A percentile compares a stretch with the other conserved stretches of the same genome.
These are phyloP conservation scores for Closterium sp. DNA, from an alignment of 139 green algal genomes.

Conservation along the genomic window DNA sequence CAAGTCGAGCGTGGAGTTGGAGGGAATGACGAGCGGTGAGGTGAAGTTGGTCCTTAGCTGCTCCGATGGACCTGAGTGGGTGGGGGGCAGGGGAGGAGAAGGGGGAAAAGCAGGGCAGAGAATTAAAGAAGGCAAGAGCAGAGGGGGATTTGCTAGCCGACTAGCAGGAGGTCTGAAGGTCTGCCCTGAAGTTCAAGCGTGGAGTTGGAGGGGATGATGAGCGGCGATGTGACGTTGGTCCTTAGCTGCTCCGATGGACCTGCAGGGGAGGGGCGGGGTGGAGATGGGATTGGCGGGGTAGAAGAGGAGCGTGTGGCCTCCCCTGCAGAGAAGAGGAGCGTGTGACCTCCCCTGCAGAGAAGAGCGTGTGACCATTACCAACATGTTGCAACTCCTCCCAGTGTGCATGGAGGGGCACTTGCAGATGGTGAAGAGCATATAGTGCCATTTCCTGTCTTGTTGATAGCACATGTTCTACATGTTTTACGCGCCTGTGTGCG, in stretches of 20 bases:
- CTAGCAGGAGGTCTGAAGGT: too few relatives aligned
- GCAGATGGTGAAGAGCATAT: constrained; percentile 15
- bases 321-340: too few relatives aligned
- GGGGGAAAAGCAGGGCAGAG: not conserved
- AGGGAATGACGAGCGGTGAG: not conserved
- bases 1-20: not conserved
- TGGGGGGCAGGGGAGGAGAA: not conserved
- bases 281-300: too few relatives aligned
- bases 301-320: too few relatives aligned
- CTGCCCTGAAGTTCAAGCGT: too few relatives aligned
- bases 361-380: too few relatives aligned
- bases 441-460: not conserved
- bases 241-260: too few relatives aligned
- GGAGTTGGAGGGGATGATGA: not conserved
- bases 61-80: not conserved
- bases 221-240: not conserved
- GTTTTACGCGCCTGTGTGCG: constrained; percentile 3
- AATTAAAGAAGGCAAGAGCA: not conserved
- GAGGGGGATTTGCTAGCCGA: not conserved
- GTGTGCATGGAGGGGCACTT: constrained; percentile 15
- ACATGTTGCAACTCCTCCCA: constrained; percentile 18
- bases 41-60: not conserved
- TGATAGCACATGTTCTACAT: not conserved
- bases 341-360: too few relatives aligned
- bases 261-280: too few relatives aligned